Evolutionary conservation across 2,329 filamentous ascomycete species (phyloP).

Genomic region (Ascochyta lentis): DNA sequence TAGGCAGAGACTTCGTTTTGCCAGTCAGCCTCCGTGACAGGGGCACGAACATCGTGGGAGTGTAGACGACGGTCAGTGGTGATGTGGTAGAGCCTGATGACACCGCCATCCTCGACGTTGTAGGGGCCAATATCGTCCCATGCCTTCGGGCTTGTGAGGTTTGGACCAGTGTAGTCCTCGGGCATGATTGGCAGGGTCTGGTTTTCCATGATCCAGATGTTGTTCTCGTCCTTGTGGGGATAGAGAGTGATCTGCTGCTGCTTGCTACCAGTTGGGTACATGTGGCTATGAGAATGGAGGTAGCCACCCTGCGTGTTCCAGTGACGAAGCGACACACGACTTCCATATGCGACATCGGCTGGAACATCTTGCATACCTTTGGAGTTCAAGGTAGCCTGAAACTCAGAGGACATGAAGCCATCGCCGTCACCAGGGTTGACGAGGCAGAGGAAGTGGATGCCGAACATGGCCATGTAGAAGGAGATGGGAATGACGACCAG

Average conservation of each 20-base stretch:
- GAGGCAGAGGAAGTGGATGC: conserved; percentile 92
- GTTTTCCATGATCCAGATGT: conserved; percentile 92
- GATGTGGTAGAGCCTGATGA: conserved; percentile 83
- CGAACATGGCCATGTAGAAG: conserved; percentile 98
- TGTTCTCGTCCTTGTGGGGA: conserved; percentile 99
- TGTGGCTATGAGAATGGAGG: conserved; percentile 93
- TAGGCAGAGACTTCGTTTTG: conserved; percentile 97
- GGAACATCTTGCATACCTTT: conserved; percentile 96
- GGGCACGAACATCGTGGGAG: conserved; percentile 84
- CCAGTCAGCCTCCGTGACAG: conserved; percentile 65
- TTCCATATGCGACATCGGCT: conserved; percentile 89
- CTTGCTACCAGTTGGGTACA: conserved; percentile 97
- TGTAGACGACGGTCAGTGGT: conserved; percentile 88
- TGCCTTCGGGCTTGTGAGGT: conserved; percentile 79
- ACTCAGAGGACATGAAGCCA: conserved; percentile 99
- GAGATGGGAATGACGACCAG: conserved; percentile 85
- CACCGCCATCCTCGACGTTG: conserved; percentile 78
- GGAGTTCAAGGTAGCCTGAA: conserved; percentile 95
- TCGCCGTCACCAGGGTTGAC: conserved; percentile 96
- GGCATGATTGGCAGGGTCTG: conserved; percentile 77
- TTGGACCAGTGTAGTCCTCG: conserved; percentile 73
- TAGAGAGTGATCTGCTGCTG: conserved; percentile 99
- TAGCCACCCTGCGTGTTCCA: conserved; percentile 98
- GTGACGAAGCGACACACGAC: conserved; percentile 84
- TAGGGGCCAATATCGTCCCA: conserved; percentile 78